Evolutionary conservation across 441 rosid genomes (phyloP), one percentile per base, ranked within the genome.

Genomic region (Viola pubescens): DNA sequence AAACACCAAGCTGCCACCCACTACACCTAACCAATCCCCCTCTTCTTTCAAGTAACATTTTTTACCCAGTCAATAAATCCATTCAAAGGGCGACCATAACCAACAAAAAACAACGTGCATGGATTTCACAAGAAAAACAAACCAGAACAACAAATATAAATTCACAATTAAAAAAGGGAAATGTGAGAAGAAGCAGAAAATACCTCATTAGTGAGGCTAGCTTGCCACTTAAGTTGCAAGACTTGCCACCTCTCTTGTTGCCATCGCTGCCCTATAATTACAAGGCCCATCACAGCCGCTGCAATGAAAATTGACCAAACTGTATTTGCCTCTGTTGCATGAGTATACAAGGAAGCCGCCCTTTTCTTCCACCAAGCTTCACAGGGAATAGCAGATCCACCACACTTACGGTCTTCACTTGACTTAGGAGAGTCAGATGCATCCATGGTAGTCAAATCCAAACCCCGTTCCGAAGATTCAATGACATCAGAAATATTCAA

Each of bases 311-410:
- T 68, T 7, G 99, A 94, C 99, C 97, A 94, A 26, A 90, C 67
- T 16, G 96, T 56, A 75, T 86, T 88, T 49, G 97, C 85, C 63
- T 90, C 99, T 81, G 82, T 85, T 19, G 96, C 89, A 62, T 84
- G 90, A 59, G 74, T 59, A 77, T 82, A 90, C 54, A 90, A 43
- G 42, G 96, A 82, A 61, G 75, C 62, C 37, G 89, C 91, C 71
- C 87, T 80, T 68, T 84, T 83, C 83, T 80, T 94, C 99, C 99
- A 94, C 99, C 99, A 90, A 48, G 95, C 91, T 60, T 81, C 82
- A 53, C 88, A 80, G 12, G 97, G 96, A 62, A 85, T 84, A 59
- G 66, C 67, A 37, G 92, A 63, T 26, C 46, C 73, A 51, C 57
- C 58, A 44, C 19, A 58, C 54, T 75, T 49, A 47, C 58, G 79